Evolutionary conservation across 78 protist genomes (phyloP), one percentile per base, ranked within the genome.

Genomic region (Cavenderia fasciculata): DNA sequence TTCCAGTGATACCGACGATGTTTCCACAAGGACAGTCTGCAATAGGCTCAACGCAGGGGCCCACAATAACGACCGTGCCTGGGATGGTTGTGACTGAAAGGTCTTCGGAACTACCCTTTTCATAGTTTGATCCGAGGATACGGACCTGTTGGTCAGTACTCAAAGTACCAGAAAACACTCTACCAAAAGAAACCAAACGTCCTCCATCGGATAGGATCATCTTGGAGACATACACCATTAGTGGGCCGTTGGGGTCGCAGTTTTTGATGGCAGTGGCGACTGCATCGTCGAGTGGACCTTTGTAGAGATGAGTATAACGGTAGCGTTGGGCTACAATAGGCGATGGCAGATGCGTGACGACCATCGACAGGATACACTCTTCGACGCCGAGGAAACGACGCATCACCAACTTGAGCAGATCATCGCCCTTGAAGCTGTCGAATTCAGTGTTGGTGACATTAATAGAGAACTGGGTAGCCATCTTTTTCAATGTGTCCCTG

Each of bases 81-180:
- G 2, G 4, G 14, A 92, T 25, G n/a, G 44, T 4, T 79, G 68
- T 68, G 23, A 6, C 59, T 2, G 2, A 86, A 34, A 87, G 52
- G 74, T 86, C 92, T 27, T 79, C 76, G 88, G 97, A 97, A 27
- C 65, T 76, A 29, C 70, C 70, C 6, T n/a, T n/a, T n/a, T 56
- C 94, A 97, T 97, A 98, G 95, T 98, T 87, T 40, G 96, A 95
- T 25, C 99, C 99, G 96, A 94, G 49, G 90, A 99, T 98, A 68
- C 99, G 84, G 43, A 97, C 97, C 92, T 97, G 94, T 68, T 52
- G 78, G 33, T 99, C 99, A 25, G 99, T 92, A 70, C 74, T 21
- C 46, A 97, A 46, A 23, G 82, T 92, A 14, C 99, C 99, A 19
- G 99, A 88, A 97, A 98, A 99, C 34, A 99, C 99, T 76, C 99